A percentile compares a stretch with the other conserved stretches of the same genome.
Conservation (phyloP, 2,329 filamentous ascomycete species). For the Cladophialophora carrionii region DNA sequence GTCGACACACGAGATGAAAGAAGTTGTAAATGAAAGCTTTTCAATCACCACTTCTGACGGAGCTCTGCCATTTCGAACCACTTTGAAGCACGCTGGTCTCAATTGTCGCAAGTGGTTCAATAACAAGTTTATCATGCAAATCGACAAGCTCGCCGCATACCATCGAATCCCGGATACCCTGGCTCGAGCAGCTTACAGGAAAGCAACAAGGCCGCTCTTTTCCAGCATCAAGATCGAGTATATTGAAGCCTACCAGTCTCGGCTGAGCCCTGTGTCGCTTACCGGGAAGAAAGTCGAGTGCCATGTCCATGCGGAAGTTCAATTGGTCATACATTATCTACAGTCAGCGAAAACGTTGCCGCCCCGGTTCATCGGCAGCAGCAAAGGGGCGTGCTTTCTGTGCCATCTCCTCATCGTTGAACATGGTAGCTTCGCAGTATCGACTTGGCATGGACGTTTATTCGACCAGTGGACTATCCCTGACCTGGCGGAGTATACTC, state of each 20-base stretch:
- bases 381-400: conserved; percentile 39
- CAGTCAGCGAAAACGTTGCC: conserved; percentile 5
- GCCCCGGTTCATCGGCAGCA: conserved; percentile 35
- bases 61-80: conserved; percentile 9
- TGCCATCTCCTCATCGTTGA: conserved; percentile 36
- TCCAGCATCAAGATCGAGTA: conserved; percentile 23
- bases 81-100: conserved; percentile 16
- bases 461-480: conserved; percentile 39
- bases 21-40: conserved; percentile 16
- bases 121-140: conserved; percentile 28
- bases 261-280: conserved; percentile 16
- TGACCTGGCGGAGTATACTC: conserved; percentile 29
- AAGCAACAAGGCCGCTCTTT: conserved; percentile 12
- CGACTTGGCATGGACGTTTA: conserved; percentile 35
- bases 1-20: neutral
- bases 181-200: conserved; percentile 12
- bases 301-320: conserved; percentile 38
- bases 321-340: conserved; percentile 36
- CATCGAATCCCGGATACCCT: conserved; percentile 26
- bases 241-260: conserved; percentile 19
- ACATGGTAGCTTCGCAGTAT: conserved; percentile 27
- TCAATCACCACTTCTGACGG: conserved; percentile 21
- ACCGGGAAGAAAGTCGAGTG: conserved; percentile 21
- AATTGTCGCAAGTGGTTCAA: conserved; percentile 20
- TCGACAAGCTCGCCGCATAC: conserved; percentile 35